These are phyloP conservation scores for Talaromyces thailandensis DNA, from an alignment of 495 filamentous ascomycete genomes.

Conservation along the genomic window DNA sequence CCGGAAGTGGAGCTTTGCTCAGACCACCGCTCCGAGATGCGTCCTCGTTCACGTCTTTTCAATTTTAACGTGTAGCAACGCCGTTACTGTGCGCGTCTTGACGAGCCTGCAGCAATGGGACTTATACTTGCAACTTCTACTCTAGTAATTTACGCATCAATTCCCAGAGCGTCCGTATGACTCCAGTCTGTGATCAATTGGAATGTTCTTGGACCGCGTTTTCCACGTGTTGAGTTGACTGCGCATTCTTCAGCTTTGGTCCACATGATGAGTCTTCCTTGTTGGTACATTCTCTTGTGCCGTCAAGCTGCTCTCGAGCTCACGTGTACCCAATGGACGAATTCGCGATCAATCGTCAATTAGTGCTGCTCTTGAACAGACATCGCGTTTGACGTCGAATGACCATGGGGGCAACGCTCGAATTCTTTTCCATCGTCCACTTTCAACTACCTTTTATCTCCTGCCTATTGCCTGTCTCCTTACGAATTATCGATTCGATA, in stretches of 20 bases:
- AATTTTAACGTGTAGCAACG: conserved; percentile 2
- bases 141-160: not conserved
- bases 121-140: not conserved
- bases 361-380: not conserved
- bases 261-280: not conserved
- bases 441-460: not conserved
- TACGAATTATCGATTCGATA: not conserved
- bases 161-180: not conserved
- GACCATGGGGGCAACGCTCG: not conserved
- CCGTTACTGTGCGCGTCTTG: conserved; percentile 1
- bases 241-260: not conserved
- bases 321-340: not conserved
- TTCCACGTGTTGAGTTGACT: conserved; percentile 1
- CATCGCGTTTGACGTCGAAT: not conserved
- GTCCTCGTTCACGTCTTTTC: not conserved
- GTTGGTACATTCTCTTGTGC: not conserved
- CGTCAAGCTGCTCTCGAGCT: not conserved
- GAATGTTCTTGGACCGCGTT: conserved; percentile 2
- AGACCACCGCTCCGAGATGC: conserved; percentile 3
- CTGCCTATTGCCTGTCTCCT: not conserved
- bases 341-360: not conserved
- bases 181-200: not conserved
- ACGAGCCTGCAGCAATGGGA: not conserved
- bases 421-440: not conserved
- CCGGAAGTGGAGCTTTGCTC: conserved; percentile 6